These are phyloP conservation scores for Chytridium lagenaria DNA, from an alignment of 371 early-diverging fungal genomes.

Conservation along the genomic window DNA sequence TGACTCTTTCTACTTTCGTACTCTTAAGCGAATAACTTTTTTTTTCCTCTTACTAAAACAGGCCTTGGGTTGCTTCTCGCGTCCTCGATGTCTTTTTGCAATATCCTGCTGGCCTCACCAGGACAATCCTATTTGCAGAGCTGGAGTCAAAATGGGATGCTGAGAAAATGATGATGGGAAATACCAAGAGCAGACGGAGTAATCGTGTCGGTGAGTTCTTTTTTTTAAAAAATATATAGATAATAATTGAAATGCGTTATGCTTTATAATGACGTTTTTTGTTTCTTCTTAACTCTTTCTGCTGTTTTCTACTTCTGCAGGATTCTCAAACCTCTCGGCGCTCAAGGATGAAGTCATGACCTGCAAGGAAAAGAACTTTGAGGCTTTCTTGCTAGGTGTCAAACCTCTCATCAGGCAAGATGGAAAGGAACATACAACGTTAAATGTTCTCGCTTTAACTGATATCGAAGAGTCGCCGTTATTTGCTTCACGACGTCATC, in stretches of 20 bases:
- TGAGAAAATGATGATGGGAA: too few relatives aligned
- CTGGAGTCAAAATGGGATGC: conserved; percentile 5
- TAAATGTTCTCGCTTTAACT: too few relatives aligned
- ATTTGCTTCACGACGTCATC: not conserved
- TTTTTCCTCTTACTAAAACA: not conserved
- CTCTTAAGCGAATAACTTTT: not conserved
- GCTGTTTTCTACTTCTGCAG: too few relatives aligned
- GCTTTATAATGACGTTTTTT: too few relatives aligned
- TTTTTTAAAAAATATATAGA: too few relatives aligned
- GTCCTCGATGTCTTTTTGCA: not conserved
- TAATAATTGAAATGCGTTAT: too few relatives aligned
- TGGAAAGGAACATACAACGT: too few relatives aligned
- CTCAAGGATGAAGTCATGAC: not conserved
- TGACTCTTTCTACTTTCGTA: not conserved
- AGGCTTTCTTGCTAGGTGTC: not conserved
- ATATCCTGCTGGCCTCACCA: conserved; percentile 14
- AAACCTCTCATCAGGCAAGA: too few relatives aligned
- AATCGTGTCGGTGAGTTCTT: not conserved
- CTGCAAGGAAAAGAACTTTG: not conserved
- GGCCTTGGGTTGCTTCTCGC: conserved; percentile 5
- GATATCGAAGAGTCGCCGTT: too few relatives aligned
- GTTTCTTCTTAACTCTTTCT: too few relatives aligned
- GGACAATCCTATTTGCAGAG: not conserved
- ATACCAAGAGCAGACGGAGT: not conserved
- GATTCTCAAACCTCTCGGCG: not conserved